Evolutionary conservation across 257 asterid genomes (phyloP).

Genomic region (Rhazya stricta): DNA sequence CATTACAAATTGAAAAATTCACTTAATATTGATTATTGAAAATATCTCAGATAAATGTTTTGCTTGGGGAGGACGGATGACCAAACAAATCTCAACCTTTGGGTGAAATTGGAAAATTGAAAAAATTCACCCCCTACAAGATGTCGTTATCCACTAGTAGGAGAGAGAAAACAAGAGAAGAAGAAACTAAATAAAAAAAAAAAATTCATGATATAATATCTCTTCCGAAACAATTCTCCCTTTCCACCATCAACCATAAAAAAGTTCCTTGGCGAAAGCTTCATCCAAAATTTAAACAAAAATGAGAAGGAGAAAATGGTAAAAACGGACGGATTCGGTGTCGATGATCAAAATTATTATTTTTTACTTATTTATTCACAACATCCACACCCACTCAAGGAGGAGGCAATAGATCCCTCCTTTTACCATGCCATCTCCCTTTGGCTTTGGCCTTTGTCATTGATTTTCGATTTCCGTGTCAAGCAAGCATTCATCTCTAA

Average conservation of each 20-base stretch:
- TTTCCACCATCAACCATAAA: not conserved
- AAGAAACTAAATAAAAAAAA: slow-evolving; percentile 23
- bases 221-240: not conserved
- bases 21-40: too few relatives aligned
- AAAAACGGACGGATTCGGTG: too few relatives aligned
- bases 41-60: too few relatives aligned
- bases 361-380: too few relatives aligned
- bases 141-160: slow-evolving; percentile 38
- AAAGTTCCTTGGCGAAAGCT: slow-evolving; percentile 19
- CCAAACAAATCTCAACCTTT: not conserved
- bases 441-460: slow-evolving; percentile 8
- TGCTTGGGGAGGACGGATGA: too few relatives aligned
- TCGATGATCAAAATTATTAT: too few relatives aligned
- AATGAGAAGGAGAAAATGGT: too few relatives aligned
- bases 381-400: not conserved
- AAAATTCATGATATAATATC: not conserved
- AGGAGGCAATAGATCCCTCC: not conserved
- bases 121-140: not conserved
- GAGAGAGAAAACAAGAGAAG: slow-evolving; percentile 9
- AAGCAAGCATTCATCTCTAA: slow-evolving; percentile 52
- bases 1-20: too few relatives aligned
- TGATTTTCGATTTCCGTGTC: slow-evolving; percentile 93
- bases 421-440: not conserved
- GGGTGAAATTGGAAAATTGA: not conserved
- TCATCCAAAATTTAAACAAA: slow-evolving; percentile 36